phyloP scores from a whole-genome alignment of 2,329 filamentous ascomycete species.

The Orbilia quercus region DNA sequence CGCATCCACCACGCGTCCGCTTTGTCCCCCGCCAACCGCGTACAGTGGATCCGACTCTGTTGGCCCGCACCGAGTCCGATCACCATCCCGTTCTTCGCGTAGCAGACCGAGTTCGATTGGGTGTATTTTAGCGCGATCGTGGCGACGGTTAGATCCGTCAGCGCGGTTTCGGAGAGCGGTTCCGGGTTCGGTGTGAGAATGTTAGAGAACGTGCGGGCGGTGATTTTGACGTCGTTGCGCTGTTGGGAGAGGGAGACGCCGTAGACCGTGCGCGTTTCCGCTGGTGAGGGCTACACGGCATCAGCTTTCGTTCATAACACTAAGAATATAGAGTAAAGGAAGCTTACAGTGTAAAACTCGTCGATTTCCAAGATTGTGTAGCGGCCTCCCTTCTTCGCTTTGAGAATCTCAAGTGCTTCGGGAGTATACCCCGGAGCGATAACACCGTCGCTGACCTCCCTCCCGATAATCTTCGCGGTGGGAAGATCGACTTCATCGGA shows the following conservation, averaged over 20 bases:
- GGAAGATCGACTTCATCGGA: slow-evolving; percentile 90
- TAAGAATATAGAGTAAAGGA: neutral
- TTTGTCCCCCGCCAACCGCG: slow-evolving; percentile 95
- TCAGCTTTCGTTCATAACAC: neutral
- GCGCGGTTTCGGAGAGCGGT: slow-evolving; percentile 79
- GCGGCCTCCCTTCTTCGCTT: slow-evolving; percentile 98
- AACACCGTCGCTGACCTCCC: slow-evolving; percentile 96
- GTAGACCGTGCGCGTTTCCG: slow-evolving; percentile 88
- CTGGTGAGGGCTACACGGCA: slow-evolving; percentile 67
- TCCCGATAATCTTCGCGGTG: slow-evolving; percentile 96
- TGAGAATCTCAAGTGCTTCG: slow-evolving; percentile 87
- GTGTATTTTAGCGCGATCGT: slow-evolving; percentile 99
- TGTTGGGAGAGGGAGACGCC: slow-evolving; percentile 88
- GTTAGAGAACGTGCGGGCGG: slow-evolving; percentile 83
- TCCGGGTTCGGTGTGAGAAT: slow-evolving; percentile 88
- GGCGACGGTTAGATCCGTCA: slow-evolving; percentile 90
- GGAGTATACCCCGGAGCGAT: slow-evolving; percentile 88
- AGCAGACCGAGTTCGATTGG: slow-evolving; percentile 98
- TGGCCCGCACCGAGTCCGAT: slow-evolving; percentile 95
- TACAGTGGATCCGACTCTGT: slow-evolving; percentile 98
- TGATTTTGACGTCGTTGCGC: slow-evolving; percentile 90
- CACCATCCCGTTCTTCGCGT: slow-evolving; percentile 91
- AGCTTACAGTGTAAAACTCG: slow-evolving; percentile 73
- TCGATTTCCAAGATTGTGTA: slow-evolving; percentile 98
- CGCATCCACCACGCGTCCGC: slow-evolving; percentile 99